Evolutionary conservation across 306 rosid genomes (phyloP).

Genomic region (Ormosia emarginata): DNA sequence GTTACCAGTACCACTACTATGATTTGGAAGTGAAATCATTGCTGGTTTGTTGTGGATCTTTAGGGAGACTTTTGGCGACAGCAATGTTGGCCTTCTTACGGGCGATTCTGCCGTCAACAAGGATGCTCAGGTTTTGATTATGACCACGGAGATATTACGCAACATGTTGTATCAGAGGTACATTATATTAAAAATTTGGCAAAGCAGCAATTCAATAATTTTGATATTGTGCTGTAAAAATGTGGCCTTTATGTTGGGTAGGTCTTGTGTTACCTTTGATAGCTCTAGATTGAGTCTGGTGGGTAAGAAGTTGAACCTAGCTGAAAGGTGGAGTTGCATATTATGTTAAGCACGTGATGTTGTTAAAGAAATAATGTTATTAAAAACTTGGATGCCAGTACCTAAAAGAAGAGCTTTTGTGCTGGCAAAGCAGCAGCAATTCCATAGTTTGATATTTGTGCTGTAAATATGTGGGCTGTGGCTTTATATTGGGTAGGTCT

Average conservation of each 20-base stretch:
- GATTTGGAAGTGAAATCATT: background rate
- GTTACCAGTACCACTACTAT: background rate
- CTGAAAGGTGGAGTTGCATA: background rate
- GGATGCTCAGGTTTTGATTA: constrained; percentile 87
- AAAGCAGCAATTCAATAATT: background rate
- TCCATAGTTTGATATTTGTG: too few relatives aligned
- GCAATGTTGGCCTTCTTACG: constrained; percentile 86
- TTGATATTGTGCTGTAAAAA: background rate
- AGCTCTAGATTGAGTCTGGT: background rate
- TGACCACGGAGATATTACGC: constrained; percentile 97
- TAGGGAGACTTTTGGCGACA: constrained; percentile 86
- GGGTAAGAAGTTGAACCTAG: background rate
- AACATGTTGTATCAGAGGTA: constrained; percentile 98
- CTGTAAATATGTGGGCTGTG: background rate
- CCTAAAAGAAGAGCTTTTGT: background rate
- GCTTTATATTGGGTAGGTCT: background rate
- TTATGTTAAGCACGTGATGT: background rate
- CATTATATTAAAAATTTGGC: background rate
- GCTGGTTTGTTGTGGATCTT: constrained; percentile 23
- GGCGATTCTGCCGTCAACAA: constrained; percentile 89
- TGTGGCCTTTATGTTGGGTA: background rate
- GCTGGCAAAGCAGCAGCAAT: background rate
- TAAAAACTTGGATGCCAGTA: background rate
- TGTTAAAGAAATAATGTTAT: background rate
- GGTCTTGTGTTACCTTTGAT: background rate